phyloP scores from a whole-genome alignment of 805 yeast genomes.

The Ogataea zsoltii region DNA sequence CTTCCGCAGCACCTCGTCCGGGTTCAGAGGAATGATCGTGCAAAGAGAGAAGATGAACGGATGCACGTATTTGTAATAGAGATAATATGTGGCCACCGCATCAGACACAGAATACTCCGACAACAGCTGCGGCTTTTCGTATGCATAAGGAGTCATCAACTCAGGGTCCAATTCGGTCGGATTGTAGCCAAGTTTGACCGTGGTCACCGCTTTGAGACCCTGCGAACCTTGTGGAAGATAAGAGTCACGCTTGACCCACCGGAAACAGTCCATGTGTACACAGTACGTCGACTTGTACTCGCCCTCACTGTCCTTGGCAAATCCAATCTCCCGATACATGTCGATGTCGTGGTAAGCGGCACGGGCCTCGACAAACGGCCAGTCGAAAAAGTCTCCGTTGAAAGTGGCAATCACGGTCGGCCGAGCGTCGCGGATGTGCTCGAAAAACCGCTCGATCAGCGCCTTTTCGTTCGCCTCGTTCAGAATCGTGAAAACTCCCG shows the following conservation, averaged over 20 bases:
- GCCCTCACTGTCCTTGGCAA: conserved; percentile 83
- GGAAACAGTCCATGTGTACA: conserved; percentile 93
- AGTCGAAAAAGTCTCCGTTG: conserved; percentile 98
- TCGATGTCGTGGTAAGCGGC: conserved; percentile 80
- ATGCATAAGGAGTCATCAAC: conserved; percentile 96
- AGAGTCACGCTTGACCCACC: conserved; percentile 98
- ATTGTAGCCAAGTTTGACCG: conserved; percentile 91
- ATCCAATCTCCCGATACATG: conserved; percentile 93
- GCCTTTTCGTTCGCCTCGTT: conserved; percentile 86
- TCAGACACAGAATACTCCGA: conserved; percentile 99
- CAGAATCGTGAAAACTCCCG: conserved; percentile 85
- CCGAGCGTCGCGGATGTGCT: conserved; percentile 80
- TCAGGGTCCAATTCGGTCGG: conserved; percentile 98
- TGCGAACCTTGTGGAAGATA: conserved; percentile 98
- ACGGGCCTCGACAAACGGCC: conserved; percentile 96
- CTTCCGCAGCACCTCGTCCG: conserved; percentile 92
- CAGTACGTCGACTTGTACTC: conserved; percentile 92
- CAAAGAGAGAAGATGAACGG: conserved; percentile 96
- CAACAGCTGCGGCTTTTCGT: conserved; percentile 85
- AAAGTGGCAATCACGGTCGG: conserved; percentile 98
- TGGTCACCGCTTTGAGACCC: conserved; percentile 96
- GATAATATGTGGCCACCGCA: conserved; percentile 97
- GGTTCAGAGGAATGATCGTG: conserved; percentile 92
- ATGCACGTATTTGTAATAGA: conserved; percentile 95
- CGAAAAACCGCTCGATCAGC: conserved; percentile 74